These are phyloP conservation scores for Mucor velutinosus DNA, from an alignment of 371 early-diverging fungal species.

Conservation along the genomic window DNA sequence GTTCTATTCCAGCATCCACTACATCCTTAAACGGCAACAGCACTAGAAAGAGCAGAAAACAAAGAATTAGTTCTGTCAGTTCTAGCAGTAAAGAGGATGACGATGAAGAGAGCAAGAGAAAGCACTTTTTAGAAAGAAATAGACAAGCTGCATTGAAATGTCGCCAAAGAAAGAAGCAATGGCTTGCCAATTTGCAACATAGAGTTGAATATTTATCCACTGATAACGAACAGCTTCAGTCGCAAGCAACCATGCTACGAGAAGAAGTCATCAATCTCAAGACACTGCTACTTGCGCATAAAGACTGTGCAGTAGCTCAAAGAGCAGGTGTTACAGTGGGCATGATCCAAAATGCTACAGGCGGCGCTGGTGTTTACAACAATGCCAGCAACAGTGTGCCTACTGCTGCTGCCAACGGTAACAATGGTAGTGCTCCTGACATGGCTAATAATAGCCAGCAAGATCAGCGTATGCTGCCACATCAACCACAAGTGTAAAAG, in stretches of 20 bases:
- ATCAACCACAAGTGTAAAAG: background rate
- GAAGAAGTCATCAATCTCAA: conserved; percentile 77
- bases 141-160: conserved; percentile 87
- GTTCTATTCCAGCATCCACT: conserved; percentile 1
- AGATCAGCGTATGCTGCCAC: background rate
- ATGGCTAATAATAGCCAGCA: background rate
- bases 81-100: background rate
- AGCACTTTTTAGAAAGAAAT: conserved; percentile 79
- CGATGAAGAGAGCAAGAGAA: conserved; percentile 52
- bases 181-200: conserved; percentile 75
- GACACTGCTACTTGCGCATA: conserved; percentile 74
- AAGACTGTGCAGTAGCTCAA: conserved; percentile 74
- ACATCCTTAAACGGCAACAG: background rate
- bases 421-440: background rate
- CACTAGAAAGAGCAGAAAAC: background rate
- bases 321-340: background rate
- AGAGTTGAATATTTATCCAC: conserved; percentile 70
- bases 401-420: no score
- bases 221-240: conserved; percentile 75
- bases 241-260: conserved; percentile 65
- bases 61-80: background rate
- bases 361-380: background rate
- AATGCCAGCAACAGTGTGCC: no score
- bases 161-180: conserved; percentile 87
- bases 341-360: background rate